Evolutionary conservation across 495 filamentous ascomycete species (phyloP).

Genomic region (Sporormia fimetaria): DNA sequence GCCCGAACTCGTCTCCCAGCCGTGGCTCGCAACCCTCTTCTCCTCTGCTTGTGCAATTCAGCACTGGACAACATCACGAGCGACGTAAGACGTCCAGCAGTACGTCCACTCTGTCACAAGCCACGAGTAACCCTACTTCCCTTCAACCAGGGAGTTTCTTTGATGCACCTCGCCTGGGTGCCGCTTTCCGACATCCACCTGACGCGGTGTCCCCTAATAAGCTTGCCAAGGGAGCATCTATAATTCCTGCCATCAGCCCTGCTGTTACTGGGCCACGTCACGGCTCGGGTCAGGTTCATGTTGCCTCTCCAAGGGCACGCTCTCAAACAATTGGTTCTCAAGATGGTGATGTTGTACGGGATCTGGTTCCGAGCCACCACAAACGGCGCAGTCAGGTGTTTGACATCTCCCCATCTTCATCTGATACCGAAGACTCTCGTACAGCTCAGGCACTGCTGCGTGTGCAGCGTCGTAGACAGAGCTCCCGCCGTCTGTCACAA

Average conservation of each 20-base stretch:
- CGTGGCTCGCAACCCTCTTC: constrained; percentile 88
- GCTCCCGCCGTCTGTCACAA: constrained; percentile 81
- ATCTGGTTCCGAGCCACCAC: constrained; percentile 60
- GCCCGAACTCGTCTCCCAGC: constrained; percentile 75
- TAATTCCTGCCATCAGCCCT: constrained; percentile 37
- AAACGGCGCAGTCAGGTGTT: constrained; percentile 91
- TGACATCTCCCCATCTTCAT: constrained; percentile 94
- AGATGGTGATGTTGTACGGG: constrained; percentile 70
- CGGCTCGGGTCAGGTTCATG: constrained; percentile 38
- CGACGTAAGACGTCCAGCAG: constrained; percentile 74
- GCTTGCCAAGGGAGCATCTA: constrained; percentile 45
- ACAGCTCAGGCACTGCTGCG: constrained; percentile 82
- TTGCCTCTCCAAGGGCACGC: constrained; percentile 53
- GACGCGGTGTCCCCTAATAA: constrained; percentile 71
- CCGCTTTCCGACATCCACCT: constrained; percentile 50
- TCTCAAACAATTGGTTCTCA: constrained; percentile 93
- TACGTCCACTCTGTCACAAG: constrained; percentile 70
- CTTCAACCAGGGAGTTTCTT: constrained; percentile 65
- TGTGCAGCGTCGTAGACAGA: constrained; percentile 83
- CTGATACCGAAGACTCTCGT: constrained; percentile 88
- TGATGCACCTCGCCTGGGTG: constrained; percentile 53
- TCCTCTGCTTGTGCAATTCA: constrained; percentile 83
- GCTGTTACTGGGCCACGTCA: constrained; percentile 43
- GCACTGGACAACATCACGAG: constrained; percentile 63
- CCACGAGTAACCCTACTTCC: constrained; percentile 47